Percentiles rank a stretch among this genome's conserved stretches.
Evolutionary conservation across 1,284 basidiomycete genomes (phyloP).

Genomic region (Cryptococcus wingfieldii): DNA sequence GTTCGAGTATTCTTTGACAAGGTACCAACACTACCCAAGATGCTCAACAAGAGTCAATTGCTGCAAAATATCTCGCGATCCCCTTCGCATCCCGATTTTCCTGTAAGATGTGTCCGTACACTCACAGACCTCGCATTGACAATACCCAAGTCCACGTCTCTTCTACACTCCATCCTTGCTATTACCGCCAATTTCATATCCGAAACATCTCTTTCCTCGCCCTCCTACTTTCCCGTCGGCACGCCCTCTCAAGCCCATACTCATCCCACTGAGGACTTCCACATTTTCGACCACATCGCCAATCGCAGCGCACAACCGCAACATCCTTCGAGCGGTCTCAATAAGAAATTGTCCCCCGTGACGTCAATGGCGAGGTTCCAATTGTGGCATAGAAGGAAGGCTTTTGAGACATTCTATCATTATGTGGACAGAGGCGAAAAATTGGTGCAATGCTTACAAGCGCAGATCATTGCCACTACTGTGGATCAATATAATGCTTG

Average conservation of each 20-base stretch:
- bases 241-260: conserved; percentile 15
- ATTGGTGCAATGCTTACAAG: conserved; percentile 33
- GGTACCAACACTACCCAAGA: conserved; percentile 32
- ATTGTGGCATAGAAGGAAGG: conserved; percentile 41
- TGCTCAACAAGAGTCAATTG: conserved; percentile 33
- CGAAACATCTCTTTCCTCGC: conserved; percentile 20
- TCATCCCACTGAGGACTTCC: conserved; percentile 35
- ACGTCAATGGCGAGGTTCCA: conserved; percentile 36
- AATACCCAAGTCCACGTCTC: conserved; percentile 1
- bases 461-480: conserved; percentile 24
- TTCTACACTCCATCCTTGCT: conserved; percentile 39
- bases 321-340: background rate
- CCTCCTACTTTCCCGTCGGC: conserved; percentile 38
- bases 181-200: conserved; percentile 34
- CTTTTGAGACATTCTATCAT: conserved; percentile 20
- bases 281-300: background rate
- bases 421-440: conserved; percentile 25
- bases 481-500: conserved; percentile 41
- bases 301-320: background rate
- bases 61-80: conserved; percentile 27
- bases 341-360: background rate
- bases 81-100: conserved; percentile 33
- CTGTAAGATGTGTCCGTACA: conserved; percentile 23
- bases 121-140: background rate
- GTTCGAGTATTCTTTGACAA: conserved; percentile 40